Percentiles rank a stretch among this genome's conserved stretches.
These are phyloP conservation scores for Tetradesmus lagerheimii DNA, from an alignment of 139 green algal genomes.

Conservation along the genomic window DNA sequence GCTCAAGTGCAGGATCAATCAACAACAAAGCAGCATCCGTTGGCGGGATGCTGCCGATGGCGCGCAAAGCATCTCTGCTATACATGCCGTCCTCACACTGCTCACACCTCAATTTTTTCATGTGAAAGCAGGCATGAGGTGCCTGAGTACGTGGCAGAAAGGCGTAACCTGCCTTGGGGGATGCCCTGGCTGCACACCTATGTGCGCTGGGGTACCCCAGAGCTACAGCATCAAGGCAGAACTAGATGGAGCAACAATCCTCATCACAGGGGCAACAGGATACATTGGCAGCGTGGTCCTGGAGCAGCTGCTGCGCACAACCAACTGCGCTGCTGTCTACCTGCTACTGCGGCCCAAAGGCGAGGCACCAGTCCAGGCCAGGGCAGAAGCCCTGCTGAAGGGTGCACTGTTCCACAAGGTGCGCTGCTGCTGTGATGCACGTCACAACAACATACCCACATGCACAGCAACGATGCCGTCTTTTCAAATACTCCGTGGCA, in stretches of 20 bases:
- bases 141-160: not conserved
- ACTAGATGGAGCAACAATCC: not conserved
- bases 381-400: constrained; percentile 25
- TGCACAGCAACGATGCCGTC: too few relatives aligned
- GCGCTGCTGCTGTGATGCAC: not conserved
- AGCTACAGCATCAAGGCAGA: not conserved
- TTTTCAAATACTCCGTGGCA: too few relatives aligned
- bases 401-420: constrained; percentile 27
- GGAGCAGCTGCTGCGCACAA: constrained; percentile 57
- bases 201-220: not conserved
- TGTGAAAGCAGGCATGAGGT: not conserved
- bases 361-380: not conserved
- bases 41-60: not conserved
- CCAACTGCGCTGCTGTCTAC: constrained; percentile 47
- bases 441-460: not conserved
- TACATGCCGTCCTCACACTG: too few relatives aligned
- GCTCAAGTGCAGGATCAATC: too few relatives aligned
- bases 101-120: too few relatives aligned
- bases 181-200: not conserved
- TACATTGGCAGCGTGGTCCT: constrained; percentile 63
- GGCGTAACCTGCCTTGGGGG: not conserved
- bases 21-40: not conserved
- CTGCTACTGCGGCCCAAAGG: constrained; percentile 38
- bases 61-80: not conserved
- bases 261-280: constrained; percentile 54